Percentiles rank a stretch among this genome's conserved stretches.
Conservation (phyloP, 805 yeast genomes). For the Candida germanica region DNA sequence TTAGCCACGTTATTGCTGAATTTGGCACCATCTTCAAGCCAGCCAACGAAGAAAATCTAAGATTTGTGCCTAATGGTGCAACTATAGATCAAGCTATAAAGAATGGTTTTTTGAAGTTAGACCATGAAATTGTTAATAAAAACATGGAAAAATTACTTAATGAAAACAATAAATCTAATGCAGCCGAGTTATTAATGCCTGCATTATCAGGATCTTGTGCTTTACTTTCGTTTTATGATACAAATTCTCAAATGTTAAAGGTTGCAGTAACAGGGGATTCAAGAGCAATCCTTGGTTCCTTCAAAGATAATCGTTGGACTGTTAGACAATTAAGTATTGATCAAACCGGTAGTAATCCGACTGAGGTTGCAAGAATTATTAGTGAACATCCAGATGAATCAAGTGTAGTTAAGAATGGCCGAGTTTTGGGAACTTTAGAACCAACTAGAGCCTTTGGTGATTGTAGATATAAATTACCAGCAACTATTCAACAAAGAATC, state of each 20-base stretch:
- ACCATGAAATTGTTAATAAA: slow-evolving; percentile 79
- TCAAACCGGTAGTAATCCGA: slow-evolving; percentile 89
- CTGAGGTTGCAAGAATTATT: slow-evolving; percentile 79
- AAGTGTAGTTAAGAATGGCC: slow-evolving; percentile 76
- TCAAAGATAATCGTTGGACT: slow-evolving; percentile 74
- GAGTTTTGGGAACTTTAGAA: slow-evolving; percentile 89
- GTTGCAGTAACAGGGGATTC: slow-evolving; percentile 98
- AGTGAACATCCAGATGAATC: slow-evolving; percentile 92
- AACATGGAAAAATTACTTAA: slow-evolving; percentile 67
- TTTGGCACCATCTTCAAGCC: slow-evolving; percentile 64
- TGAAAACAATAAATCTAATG: slow-evolving; percentile 62
- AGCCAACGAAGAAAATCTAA: slow-evolving; percentile 44
- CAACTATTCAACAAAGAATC: slow-evolving; percentile 66
- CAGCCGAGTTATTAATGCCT: slow-evolving; percentile 78
- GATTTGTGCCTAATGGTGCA: slow-evolving; percentile 65
- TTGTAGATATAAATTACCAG: slow-evolving; percentile 86
- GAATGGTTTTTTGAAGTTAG: slow-evolving; percentile 76
- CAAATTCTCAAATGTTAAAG: slow-evolving; percentile 63
- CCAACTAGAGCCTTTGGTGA: slow-evolving; percentile 98
- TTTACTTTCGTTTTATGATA: slow-evolving; percentile 79
- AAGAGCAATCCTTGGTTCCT: slow-evolving; percentile 80
- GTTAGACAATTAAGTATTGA: slow-evolving; percentile 84
- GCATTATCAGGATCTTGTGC: slow-evolving; percentile 97
- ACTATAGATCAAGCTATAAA: slow-evolving; percentile 76
- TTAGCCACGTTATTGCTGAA: slow-evolving; percentile 74